Conservation (phyloP, 1,284 basidiomycete species). For the Pascua guehoae region DNA sequence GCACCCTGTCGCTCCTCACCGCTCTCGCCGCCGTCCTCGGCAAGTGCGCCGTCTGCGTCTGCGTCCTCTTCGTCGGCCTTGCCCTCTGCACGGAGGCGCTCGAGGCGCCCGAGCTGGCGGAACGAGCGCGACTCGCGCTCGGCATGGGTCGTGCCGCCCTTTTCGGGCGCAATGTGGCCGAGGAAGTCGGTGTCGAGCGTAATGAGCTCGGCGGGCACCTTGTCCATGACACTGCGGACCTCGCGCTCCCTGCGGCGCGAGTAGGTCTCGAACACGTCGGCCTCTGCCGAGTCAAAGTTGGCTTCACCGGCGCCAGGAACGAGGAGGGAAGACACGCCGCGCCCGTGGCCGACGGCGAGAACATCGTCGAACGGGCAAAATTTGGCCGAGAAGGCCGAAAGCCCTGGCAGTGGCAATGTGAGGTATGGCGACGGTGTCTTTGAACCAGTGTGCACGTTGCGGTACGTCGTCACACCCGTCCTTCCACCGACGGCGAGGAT, state of each 20-base stretch:
- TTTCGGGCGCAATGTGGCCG: conserved; percentile 65
- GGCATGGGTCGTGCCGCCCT: conserved; percentile 55
- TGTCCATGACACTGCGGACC: conserved; percentile 85
- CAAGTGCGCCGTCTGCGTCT: conserved; percentile 35
- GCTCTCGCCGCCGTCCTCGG: conserved; percentile 30
- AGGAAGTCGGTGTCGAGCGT: conserved; percentile 80
- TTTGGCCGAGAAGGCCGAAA: conserved; percentile 58
- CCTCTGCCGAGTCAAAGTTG: conserved; percentile 89
- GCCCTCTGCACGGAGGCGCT: conserved; percentile 66
- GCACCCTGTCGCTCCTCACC: conserved; percentile 36
- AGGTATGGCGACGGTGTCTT: conserved; percentile 60
- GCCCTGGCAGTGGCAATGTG: conserved; percentile 61
- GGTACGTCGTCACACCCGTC: conserved; percentile 70
- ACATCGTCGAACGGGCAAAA: conserved; percentile 94
- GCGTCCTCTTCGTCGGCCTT: conserved; percentile 66
- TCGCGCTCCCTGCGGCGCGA: conserved; percentile 82
- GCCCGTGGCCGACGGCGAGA: conserved; percentile 66
- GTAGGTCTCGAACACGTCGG: conserved; percentile 90
- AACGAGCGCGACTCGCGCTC: conserved; percentile 58
- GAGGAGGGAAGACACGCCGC: conserved; percentile 77
- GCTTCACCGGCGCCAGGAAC: conserved; percentile 91
- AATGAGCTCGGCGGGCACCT: conserved; percentile 94
- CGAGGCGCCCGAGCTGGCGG: conserved; percentile 66
- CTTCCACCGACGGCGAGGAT: conserved; percentile 77
- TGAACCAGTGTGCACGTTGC: conserved; percentile 18